Evolutionary conservation across 75 land plant species (phyloP), one percentile per base, ranked within the genome.

Genomic region (Adiantum capillusveneris): DNA sequence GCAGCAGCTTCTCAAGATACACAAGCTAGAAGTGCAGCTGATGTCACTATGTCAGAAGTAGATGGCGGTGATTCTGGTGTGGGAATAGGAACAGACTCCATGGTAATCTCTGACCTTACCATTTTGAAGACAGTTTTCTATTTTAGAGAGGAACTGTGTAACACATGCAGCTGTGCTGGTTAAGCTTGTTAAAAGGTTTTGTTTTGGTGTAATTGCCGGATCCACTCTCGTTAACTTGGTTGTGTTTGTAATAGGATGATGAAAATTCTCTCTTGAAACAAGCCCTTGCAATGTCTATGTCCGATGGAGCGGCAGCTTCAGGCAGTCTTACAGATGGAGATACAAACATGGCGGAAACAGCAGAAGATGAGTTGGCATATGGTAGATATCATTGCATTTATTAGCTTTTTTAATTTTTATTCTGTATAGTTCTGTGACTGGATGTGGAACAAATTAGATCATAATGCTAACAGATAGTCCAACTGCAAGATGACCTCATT

Each of bases 271-370:
- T 77, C 12, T 29, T 77, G 45, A 66, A 66, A 51, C 80, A 74
- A 57, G 80, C 80, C 21, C 53, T 77, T 59, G 78, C 70, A 21
- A 85, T 92, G 97, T 92, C 97, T 14, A 85, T 88, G 94, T 77
- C 81, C 68, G 81, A 84, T 53, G 69, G 73, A 62, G 56, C 71
- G 24, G 63, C 53, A 37, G 58, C 69, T 17, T 44, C 81, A 54
- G 46, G 45, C 25, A 61, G 45, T 31, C 64, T 45, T 18, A n/a
- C 58, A 25, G 59, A 26, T 18, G 65, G 59, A 43, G 96, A 90
- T 56, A 69, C 80, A 13, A 75, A 72, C 29, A 87, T 90, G 96
- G 65, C 75, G n/a, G 94, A 88, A 29, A 76, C 84, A 56, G 87
- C 74, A 55, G 93, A 88, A 67, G 86, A 76, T 49, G 94, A 92